Conservation (phyloP, 345 rosid species). For the Murraya paniculata region DNA sequence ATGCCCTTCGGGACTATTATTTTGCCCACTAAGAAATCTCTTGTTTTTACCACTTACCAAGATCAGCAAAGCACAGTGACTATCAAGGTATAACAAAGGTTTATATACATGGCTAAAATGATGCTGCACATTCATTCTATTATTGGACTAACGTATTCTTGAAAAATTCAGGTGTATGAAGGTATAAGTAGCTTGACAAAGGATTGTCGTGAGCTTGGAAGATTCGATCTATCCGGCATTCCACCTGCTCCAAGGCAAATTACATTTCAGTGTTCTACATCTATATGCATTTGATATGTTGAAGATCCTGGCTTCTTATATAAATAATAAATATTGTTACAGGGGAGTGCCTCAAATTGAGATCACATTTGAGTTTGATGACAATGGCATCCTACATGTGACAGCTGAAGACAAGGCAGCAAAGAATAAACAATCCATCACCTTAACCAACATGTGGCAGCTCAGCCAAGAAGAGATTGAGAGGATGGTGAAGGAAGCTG, state of each 20-base stretch:
- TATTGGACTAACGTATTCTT: not conserved
- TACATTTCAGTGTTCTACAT: not conserved
- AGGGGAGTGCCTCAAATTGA: constrained; percentile 53
- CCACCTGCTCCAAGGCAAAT: constrained; percentile 55
- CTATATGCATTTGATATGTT: not conserved
- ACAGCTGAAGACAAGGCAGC: constrained; percentile 56
- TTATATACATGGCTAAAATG: not conserved
- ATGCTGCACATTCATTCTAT: not conserved
- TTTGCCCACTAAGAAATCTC: constrained; percentile 44
- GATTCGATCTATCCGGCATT: constrained; percentile 32
- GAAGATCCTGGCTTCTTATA: not conserved
- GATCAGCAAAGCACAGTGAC: constrained; percentile 20
- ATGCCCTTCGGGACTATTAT: constrained; percentile 44
- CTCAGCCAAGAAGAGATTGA: constrained; percentile 57
- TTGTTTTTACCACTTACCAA: constrained; percentile 36
- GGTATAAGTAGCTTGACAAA: constrained; percentile 45
- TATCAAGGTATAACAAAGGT: constrained; percentile 31
- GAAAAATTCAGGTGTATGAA: constrained; percentile 35
- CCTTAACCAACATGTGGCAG: constrained; percentile 49
- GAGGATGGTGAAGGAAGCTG: constrained; percentile 53
- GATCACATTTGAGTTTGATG: constrained; percentile 52
- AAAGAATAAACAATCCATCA: constrained; percentile 40
- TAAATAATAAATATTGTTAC: not conserved
- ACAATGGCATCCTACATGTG: constrained; percentile 45
- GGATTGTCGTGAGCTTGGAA: too few relatives aligned